Percentiles rank a stretch among this genome's conserved stretches.
phyloP scores from a whole-genome alignment of 2,329 filamentous ascomycete genomes.

The Cordyceps cicadae region DNA sequence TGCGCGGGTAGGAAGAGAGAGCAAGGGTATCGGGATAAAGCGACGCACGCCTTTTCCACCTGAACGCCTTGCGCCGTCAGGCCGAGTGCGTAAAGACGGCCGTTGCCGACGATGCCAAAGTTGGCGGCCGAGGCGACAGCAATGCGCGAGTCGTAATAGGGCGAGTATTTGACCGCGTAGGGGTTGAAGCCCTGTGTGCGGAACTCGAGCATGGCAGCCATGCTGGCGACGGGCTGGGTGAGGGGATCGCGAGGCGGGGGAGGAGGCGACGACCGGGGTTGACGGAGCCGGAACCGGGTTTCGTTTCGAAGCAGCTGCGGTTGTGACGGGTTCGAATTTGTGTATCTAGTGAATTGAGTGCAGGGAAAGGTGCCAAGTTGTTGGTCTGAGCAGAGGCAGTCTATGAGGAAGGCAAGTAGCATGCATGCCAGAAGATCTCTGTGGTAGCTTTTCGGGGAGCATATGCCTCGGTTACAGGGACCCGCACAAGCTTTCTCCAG shows the following conservation, averaged over 20 bases:
- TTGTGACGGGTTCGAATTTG: not conserved
- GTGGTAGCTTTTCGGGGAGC: conserved; percentile 14
- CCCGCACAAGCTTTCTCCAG: conserved; percentile 9
- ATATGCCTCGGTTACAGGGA: conserved; percentile 28
- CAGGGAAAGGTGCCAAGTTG: not conserved
- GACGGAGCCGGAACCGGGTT: not conserved
- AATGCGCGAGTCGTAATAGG: conserved; percentile 91
- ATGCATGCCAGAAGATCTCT: not conserved
- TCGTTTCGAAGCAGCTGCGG: no score
- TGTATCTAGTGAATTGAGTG: not conserved
- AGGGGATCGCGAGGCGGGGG: not conserved
- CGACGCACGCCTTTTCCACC: conserved; percentile 65
- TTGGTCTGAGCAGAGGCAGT: not conserved
- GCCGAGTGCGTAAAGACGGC: conserved; percentile 74
- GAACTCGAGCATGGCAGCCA: conserved; percentile 79
- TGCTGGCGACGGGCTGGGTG: conserved; percentile 16
- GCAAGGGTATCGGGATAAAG: not conserved
- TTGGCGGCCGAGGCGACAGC: conserved; percentile 88
- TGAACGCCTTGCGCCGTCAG: conserved; percentile 77
- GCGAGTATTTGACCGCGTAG: conserved; percentile 96
- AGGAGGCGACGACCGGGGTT: not conserved
- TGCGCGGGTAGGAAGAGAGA: not conserved
- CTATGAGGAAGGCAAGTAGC: not conserved
- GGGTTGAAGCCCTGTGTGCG: conserved; percentile 90
- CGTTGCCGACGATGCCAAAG: conserved; percentile 95